These are phyloP conservation scores for Cytospora schulzeri DNA, from an alignment of 2,329 filamentous ascomycete genomes.

Conservation along the genomic window DNA sequence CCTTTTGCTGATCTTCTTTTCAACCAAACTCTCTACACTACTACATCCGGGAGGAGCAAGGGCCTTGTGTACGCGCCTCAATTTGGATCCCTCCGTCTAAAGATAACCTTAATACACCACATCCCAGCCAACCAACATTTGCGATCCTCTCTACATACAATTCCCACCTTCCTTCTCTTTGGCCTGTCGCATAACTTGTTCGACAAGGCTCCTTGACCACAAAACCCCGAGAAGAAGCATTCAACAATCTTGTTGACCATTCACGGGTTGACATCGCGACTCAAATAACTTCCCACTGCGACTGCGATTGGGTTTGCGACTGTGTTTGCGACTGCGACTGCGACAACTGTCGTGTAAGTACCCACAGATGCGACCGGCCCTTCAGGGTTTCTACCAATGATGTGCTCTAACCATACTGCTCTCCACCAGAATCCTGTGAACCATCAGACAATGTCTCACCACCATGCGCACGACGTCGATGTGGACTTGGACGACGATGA, in stretches of 20 bases:
- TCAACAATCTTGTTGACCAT: not conserved
- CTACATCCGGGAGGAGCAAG: not conserved
- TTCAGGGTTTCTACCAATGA: conserved; percentile 12
- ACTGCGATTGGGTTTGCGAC: not conserved
- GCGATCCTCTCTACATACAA: not conserved
- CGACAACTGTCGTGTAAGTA: conserved; percentile 20
- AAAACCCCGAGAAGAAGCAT: not conserved
- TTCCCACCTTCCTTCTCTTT: not conserved
- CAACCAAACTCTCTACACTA: not conserved
- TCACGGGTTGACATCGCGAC: conserved; percentile 1
- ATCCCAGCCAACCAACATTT: conserved; percentile 6
- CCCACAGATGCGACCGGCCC: conserved; percentile 7
- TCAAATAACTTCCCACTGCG: not conserved
- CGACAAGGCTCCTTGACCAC: not conserved
- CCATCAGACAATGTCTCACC: conserved; percentile 19
- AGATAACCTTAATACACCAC: conserved; percentile 13
- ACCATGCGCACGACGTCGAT: conserved; percentile 22
- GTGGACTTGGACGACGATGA: conserved; percentile 30
- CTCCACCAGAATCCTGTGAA: conserved; percentile 9
- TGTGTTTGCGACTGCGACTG: conserved; percentile 11
- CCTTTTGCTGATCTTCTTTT: conserved; percentile 12
- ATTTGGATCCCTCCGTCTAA: conserved; percentile 15
- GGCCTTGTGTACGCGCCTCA: conserved; percentile 11
- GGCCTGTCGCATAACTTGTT: not conserved
- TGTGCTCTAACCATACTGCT: conserved; percentile 15